Conservation (phyloP, 306 rosid genomes). For the Lathyrus oleraceus region DNA sequence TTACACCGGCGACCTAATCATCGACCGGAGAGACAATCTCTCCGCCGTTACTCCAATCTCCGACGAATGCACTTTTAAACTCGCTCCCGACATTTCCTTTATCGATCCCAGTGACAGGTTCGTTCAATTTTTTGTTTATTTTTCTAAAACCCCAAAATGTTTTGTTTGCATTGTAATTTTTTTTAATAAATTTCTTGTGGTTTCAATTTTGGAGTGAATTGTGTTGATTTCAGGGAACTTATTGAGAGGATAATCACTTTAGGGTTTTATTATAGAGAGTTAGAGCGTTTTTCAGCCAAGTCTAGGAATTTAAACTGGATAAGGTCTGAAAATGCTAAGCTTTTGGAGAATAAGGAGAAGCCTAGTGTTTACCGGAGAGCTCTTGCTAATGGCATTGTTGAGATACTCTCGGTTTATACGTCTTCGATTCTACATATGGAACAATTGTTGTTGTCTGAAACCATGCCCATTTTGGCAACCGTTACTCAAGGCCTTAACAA, state of each 20-base stretch:
- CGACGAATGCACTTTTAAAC: constrained; percentile 73
- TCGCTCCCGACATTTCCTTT: constrained; percentile 85
- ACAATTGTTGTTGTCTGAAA: constrained; percentile 80
- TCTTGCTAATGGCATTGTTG: constrained; percentile 86
- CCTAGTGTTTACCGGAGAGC: constrained; percentile 89
- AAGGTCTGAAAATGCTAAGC: constrained; percentile 54
- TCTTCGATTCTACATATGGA: constrained; percentile 88
- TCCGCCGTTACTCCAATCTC: constrained; percentile 55
- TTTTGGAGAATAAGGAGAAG: constrained; percentile 46
- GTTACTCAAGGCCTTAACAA: constrained; percentile 91
- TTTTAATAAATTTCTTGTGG: not conserved
- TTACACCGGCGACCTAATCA: constrained; percentile 91
- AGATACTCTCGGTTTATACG: constrained; percentile 78
- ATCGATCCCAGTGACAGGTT: constrained; percentile 85
- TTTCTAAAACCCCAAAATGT: not conserved
- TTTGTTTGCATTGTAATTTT: not conserved
- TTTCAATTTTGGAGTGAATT: constrained; percentile 17
- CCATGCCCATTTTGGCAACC: constrained; percentile 80
- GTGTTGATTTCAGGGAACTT: constrained; percentile 66
- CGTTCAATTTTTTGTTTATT: not conserved
- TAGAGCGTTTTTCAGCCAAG: constrained; percentile 75
- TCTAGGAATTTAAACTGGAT: constrained; percentile 92
- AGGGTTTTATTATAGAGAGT: constrained; percentile 92
- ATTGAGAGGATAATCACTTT: constrained; percentile 77
- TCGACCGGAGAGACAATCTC: constrained; percentile 66